Conservation (phyloP, 352 stramenopile species). For the Saprolegnia parasitica region DNA sequence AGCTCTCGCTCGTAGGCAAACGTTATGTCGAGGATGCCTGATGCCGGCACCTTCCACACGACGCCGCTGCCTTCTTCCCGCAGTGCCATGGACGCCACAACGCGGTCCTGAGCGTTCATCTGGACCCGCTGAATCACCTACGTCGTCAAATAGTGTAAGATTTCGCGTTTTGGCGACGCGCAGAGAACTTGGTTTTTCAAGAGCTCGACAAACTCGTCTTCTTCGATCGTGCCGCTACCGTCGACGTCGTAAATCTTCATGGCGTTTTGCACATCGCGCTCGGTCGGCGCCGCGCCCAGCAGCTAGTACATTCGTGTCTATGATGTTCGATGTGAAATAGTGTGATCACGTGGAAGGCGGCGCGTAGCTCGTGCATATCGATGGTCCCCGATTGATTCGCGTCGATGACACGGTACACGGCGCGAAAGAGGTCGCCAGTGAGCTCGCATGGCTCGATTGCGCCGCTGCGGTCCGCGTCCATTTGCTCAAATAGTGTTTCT, state of each 20-base stretch:
- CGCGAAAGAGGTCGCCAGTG: slow-evolving; percentile 24
- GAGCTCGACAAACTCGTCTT: slow-evolving; percentile 31
- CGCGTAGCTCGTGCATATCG: slow-evolving; percentile 26
- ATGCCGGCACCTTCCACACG: slow-evolving; percentile 58
- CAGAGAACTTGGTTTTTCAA: slow-evolving; percentile 24
- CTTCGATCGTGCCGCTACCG: slow-evolving; percentile 29
- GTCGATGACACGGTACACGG: slow-evolving; percentile 25
- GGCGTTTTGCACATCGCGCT: slow-evolving; percentile 27
- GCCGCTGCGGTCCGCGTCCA: slow-evolving; percentile 21
- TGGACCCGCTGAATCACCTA: slow-evolving; percentile 26
- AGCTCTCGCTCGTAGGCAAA: slow-evolving; percentile 77
- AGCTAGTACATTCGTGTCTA: slow-evolving; percentile 3
- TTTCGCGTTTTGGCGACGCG: not conserved
- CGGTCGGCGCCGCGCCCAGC: slow-evolving; percentile 19
- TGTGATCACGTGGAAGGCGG: slow-evolving; percentile 12
- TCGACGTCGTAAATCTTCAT: slow-evolving; percentile 28
- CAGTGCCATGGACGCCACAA: slow-evolving; percentile 30
- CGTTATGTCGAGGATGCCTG: slow-evolving; percentile 59
- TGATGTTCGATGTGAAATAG: not conserved
- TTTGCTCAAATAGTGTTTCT: slow-evolving; percentile 24
- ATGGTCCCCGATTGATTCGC: slow-evolving; percentile 26
- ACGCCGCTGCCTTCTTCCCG: slow-evolving; percentile 51
- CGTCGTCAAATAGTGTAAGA: not conserved
- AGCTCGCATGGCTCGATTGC: slow-evolving; percentile 24
- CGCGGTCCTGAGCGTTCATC: slow-evolving; percentile 10